Conservation (phyloP, 257 asterid genomes). For the Primulina eburnea region DNA sequence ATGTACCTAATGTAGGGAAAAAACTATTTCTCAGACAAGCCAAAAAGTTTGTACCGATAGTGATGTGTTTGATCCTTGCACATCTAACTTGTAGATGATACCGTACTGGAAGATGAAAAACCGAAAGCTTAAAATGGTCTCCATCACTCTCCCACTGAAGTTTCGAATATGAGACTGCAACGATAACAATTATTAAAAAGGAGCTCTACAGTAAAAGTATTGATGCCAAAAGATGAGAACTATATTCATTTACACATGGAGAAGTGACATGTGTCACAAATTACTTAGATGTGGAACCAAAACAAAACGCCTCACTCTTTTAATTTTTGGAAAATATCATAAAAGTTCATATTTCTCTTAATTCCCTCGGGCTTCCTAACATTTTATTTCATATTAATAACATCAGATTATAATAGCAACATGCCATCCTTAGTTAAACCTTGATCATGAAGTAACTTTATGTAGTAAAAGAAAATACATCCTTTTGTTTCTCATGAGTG, state of each 20-base stretch:
- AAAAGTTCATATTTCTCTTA: background rate
- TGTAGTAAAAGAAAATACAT: background rate
- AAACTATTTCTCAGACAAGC: slow-evolving; percentile 8
- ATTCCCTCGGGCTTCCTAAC: background rate
- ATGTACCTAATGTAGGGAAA: background rate
- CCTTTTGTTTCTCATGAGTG: background rate
- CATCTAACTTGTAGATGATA: slow-evolving; percentile 68
- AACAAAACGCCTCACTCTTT: background rate
- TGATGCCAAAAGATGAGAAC: background rate
- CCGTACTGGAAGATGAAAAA: slow-evolving; percentile 96
- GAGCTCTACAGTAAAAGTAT: slow-evolving; percentile 6
- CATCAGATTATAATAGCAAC: too few relatives aligned
- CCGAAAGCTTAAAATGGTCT: slow-evolving; percentile 85
- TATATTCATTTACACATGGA: background rate
- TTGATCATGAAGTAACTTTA: background rate
- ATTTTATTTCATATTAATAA: too few relatives aligned
- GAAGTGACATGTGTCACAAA: background rate
- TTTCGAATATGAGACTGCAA: slow-evolving; percentile 92
- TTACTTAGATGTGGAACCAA: background rate
- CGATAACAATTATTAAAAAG: slow-evolving; percentile 20
- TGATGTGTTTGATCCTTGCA: slow-evolving; percentile 70
- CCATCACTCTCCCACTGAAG: slow-evolving; percentile 85
- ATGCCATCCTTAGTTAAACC: background rate
- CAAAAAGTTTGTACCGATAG: slow-evolving; percentile 52
- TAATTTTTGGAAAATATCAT: too few relatives aligned